Conservation (phyloP, 2,329 filamentous ascomycete species). For the Cladophialophora carrionii region DNA sequence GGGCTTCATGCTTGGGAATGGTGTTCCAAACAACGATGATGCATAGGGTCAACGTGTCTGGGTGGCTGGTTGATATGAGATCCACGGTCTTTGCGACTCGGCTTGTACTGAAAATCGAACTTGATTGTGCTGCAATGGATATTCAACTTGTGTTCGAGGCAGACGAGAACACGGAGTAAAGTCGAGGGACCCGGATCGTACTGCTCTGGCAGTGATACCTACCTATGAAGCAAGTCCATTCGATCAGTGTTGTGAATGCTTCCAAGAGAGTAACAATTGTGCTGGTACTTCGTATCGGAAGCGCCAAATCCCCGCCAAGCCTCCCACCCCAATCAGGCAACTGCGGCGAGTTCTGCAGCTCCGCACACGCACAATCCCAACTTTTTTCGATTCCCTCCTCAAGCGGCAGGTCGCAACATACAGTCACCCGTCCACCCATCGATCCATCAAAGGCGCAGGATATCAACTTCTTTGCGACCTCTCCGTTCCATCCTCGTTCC, state of each 20-base stretch:
- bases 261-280: too few species aligned
- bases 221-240: too few species aligned
- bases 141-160: background rate
- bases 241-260: too few species aligned
- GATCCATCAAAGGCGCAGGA: conserved; percentile 69
- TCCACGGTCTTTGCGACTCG: background rate
- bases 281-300: too few species aligned
- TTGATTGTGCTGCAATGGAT: background rate
- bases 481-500: background rate
- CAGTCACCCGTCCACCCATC: background rate
- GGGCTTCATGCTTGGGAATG: background rate
- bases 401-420: conserved; percentile 2
- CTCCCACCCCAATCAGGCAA: background rate
- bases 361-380: conserved; percentile 1
- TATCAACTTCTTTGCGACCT: conserved; percentile 79
- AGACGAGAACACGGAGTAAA: too few species aligned
- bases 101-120: conserved; percentile 1
- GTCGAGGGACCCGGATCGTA: too few species aligned
- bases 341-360: background rate
- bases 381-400: conserved; percentile 4
- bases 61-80: conserved; percentile 12
- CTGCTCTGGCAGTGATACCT: too few species aligned
- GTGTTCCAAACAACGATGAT: background rate
- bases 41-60: background rate
- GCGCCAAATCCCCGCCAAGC: background rate